A percentile compares a stretch with the other conserved stretches of the same genome.
Evolutionary conservation across 2,329 filamentous ascomycete genomes (phyloP).

Genomic region (Aspergillus neoniger): DNA sequence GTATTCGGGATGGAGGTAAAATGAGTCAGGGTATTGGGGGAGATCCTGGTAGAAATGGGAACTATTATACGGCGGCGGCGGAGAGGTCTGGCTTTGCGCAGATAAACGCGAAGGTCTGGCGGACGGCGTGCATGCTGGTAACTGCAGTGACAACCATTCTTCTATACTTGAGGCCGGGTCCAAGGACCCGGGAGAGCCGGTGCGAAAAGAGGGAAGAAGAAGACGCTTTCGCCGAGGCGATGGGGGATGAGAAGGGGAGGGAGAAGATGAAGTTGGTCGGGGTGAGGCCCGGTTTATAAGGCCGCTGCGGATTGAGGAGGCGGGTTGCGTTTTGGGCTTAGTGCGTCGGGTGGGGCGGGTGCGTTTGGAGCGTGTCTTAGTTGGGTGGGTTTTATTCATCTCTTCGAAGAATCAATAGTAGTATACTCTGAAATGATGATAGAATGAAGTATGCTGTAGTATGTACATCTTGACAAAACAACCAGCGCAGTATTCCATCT

Average conservation of each 20-base stretch:
- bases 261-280: neutral
- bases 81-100: constrained; percentile 5
- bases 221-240: constrained; percentile 3
- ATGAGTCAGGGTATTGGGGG: constrained; percentile 7
- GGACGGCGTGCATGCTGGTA: constrained; percentile 10
- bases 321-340: neutral
- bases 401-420: neutral
- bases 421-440: neutral
- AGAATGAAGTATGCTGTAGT: neutral
- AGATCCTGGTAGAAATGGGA: neutral
- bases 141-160: constrained; percentile 17
- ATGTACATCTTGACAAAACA: neutral
- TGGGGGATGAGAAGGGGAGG: constrained; percentile 1
- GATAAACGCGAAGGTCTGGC: constrained; percentile 10
- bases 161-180: constrained; percentile 21
- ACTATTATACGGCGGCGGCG: neutral
- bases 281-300: constrained; percentile 1
- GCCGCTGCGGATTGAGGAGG: neutral
- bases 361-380: neutral
- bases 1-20: constrained; percentile 9
- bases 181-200: constrained; percentile 17
- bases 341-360: neutral
- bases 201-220: neutral
- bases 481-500: neutral
- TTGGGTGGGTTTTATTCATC: neutral